Base-by-base conservation (phyloP, 2,329 filamentous ascomycete genomes). In the Alternaria hordeiaustralica region DNA sequence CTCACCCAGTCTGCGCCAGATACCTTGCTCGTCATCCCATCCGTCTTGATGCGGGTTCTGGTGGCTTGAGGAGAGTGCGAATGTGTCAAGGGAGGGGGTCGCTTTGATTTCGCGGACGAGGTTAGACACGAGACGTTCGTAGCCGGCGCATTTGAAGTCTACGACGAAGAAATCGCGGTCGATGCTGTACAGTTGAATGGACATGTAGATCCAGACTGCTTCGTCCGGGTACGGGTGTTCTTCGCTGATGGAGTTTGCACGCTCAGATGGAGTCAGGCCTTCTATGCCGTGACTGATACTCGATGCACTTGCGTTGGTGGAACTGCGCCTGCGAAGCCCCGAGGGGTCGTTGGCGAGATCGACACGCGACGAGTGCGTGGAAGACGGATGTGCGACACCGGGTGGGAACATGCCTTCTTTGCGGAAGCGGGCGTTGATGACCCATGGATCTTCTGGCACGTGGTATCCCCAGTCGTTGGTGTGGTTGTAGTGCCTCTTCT, bases 101-200 rank as follows among this genome's bases (percentile, higher is more conserved):
- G 74, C 73, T 60, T 79, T 79, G 62, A 81, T 75, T 60, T 81
- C 79, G 55, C 77, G 77, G 8, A 81, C 78, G 50, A 84, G 76
- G 6, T 80, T 78, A 10, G 75, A 73, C 4, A 90, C 88, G 53
- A 95, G 90, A 59, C 96, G 93, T 82, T 99, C 96, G 81, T 99
- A 99, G 20, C 96, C 96, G 13, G 96, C 94, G 79, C 95, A 98
- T 79, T 97, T 98, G 85, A 99, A 99, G 79, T 99, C 96, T 53
- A 99, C 96, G 66, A 99, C 90, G 80, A 95, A 98, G 69, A 96
- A 95, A 59, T 92, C 91, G 61, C 90, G 89, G 79, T 98, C 95
- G 84, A 98, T 94, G 62, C 74, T 77, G 69, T 80, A 80, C 13
- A 80, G 73, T 55, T 80, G 96, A 67, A 99, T 97, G 69, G 97